Evolutionary conservation across 2,329 filamentous ascomycete species (phyloP), one percentile per base, ranked within the genome.

Genomic region (Cyphellophora europaea): DNA sequence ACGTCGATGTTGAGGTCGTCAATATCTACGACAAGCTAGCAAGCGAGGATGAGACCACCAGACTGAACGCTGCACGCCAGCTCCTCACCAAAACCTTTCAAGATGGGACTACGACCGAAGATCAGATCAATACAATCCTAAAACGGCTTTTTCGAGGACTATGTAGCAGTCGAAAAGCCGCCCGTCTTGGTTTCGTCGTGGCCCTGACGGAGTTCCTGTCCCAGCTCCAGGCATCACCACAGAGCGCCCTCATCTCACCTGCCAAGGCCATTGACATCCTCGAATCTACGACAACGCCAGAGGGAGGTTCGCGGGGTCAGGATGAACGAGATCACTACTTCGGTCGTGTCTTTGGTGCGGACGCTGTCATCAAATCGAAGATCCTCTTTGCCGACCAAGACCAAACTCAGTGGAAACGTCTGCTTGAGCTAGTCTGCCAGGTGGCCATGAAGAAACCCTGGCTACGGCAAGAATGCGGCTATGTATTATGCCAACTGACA

Each of bases 251-350:
- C 8, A 16, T 43, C 18, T 32, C 42, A 11, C 11, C 38, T 10
- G 48, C 57, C 3, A 55, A 62, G 28, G 51, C 71, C 3, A 55
- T 77, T 44, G 63, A 65, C 27, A 60, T 72, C 32, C 66, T 74
- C 43, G 62, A 70, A 35, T 55, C 62, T 32, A 63, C 69, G 43
- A 74, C 73, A 1, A 62, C 65, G 43, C 56, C 67, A 16, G 61
- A 68, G 27, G 66, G 63, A 19, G 68, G 68, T 43, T 66, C 68
- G 17, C 63, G 68, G 12, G 68, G 71, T 43, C 66, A 94, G 66
- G 88, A 96, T 62, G 81, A 87, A 59, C 73, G 85, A 49, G 87
- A 96, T 53, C 78, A 87, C 54, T 74, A 78, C 45, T 82, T 94
- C 45, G 91, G 91, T 5, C 77, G 84, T 47, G 63, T 95, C 1